phyloP scores from a whole-genome alignment of 306 rosid genomes.

The Parietaria judaica region DNA sequence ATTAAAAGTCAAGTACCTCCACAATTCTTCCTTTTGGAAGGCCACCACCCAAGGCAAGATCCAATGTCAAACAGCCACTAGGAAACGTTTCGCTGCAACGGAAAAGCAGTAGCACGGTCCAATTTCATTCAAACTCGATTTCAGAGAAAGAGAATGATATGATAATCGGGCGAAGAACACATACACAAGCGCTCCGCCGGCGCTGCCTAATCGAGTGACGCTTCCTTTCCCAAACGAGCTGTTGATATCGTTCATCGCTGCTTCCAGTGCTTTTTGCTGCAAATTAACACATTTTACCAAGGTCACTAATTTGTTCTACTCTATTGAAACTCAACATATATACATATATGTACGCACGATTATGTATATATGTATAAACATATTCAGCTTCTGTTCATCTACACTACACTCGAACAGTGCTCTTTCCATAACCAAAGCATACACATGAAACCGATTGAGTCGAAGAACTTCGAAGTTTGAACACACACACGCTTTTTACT shows the following conservation, averaged over 20 bases:
- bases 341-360: not conserved
- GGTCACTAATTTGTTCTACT: constrained; percentile 19
- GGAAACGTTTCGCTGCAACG: constrained; percentile 90
- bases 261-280: constrained; percentile 93
- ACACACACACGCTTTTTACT: not conserved
- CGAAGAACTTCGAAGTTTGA: not conserved
- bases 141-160: not conserved
- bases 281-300: constrained; percentile 13
- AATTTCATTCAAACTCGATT: constrained; percentile 11
- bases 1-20: constrained; percentile 45
- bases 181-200: constrained; percentile 99
- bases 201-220: constrained; percentile 94
- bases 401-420: too few relatives aligned
- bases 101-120: constrained; percentile 14
- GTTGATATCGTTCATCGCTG: constrained; percentile 93
- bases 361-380: not conserved
- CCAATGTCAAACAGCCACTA: constrained; percentile 93
- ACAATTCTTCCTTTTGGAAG: constrained; percentile 97
- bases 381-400: too few relatives aligned
- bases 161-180: constrained; percentile 17
- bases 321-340: not conserved
- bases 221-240: constrained; percentile 92
- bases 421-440: not conserved
- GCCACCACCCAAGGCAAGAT: constrained; percentile 96
- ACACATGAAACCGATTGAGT: not conserved